Conservation (phyloP, 2,329 filamentous ascomycete genomes). For the Trichoderma asperellum region DNA sequence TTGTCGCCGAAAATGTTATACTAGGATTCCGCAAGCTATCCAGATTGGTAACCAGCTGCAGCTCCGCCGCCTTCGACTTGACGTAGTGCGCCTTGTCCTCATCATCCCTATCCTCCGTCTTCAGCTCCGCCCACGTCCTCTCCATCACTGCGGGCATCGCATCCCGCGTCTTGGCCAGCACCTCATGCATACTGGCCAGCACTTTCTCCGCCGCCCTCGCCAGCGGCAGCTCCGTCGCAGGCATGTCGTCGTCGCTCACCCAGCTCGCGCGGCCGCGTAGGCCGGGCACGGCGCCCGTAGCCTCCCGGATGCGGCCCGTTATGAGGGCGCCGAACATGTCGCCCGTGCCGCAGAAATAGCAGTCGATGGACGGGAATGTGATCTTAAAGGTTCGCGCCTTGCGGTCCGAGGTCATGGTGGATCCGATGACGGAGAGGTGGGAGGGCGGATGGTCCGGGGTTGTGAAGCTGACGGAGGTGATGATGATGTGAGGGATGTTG, state of each 20-base stretch:
- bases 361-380: slow-evolving; percentile 82
- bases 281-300: slow-evolving; percentile 55
- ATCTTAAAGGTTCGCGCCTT: slow-evolving; percentile 85
- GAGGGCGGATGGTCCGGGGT: slow-evolving; percentile 53
- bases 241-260: slow-evolving; percentile 74
- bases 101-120: slow-evolving; percentile 50
- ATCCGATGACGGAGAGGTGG: slow-evolving; percentile 75
- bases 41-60: slow-evolving; percentile 78
- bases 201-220: slow-evolving; percentile 85
- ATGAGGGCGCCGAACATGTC: slow-evolving; percentile 98
- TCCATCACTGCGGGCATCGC: slow-evolving; percentile 60
- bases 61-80: slow-evolving; percentile 82
- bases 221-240: slow-evolving; percentile 73
- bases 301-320: slow-evolving; percentile 84
- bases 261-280: slow-evolving; percentile 66
- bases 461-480: slow-evolving; percentile 81
- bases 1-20: slow-evolving; percentile 63
- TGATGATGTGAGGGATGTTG: slow-evolving; percentile 82
- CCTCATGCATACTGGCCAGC: slow-evolving; percentile 87
- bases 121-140: slow-evolving; percentile 48
- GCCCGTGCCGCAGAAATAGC: slow-evolving; percentile 94
- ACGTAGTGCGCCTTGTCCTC: slow-evolving; percentile 67
- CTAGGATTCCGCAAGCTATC: slow-evolving; percentile 68
- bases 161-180: slow-evolving; percentile 70
- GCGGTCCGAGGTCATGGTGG: slow-evolving; percentile 66